phyloP scores from a whole-genome alignment of 2,329 filamentous ascomycete genomes.

The Monilinia aucupariae region DNA sequence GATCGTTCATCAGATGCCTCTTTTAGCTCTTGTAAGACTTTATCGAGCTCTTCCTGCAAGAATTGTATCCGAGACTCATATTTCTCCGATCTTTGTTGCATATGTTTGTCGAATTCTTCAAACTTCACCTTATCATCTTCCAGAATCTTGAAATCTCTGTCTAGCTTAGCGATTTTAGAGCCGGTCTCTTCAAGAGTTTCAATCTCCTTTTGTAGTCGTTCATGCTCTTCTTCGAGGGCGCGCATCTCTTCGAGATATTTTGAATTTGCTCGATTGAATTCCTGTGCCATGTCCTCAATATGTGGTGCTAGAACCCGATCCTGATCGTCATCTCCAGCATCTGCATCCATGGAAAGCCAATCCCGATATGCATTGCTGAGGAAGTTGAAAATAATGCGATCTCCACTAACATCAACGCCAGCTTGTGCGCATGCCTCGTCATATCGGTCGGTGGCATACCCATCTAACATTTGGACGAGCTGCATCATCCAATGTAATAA shows the following conservation, averaged over 20 bases:
- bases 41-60: constrained; percentile 80
- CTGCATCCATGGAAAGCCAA: constrained; percentile 89
- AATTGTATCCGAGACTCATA: constrained; percentile 76
- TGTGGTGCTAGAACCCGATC: constrained; percentile 76
- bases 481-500: constrained; percentile 99
- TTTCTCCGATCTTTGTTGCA: constrained; percentile 81
- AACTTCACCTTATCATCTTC: constrained; percentile 94
- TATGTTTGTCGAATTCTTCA: constrained; percentile 84
- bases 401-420: constrained; percentile 79
- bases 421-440: constrained; percentile 85
- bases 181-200: constrained; percentile 83
- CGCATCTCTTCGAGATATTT: constrained; percentile 80
- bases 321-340: constrained; percentile 78
- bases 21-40: constrained; percentile 66
- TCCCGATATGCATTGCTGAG: constrained; percentile 84
- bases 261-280: constrained; percentile 80
- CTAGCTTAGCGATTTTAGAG: constrained; percentile 75
- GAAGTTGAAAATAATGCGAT: constrained; percentile 93
- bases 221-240: constrained; percentile 80
- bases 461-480: constrained; percentile 85
- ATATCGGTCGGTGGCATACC: constrained; percentile 71
- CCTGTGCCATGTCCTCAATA: constrained; percentile 77
- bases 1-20: constrained; percentile 79
- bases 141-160: constrained; percentile 86
- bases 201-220: constrained; percentile 75